phyloP scores from a whole-genome alignment of 2,329 filamentous ascomycete species.

The Hawksworthiomyces lignivorus region DNA sequence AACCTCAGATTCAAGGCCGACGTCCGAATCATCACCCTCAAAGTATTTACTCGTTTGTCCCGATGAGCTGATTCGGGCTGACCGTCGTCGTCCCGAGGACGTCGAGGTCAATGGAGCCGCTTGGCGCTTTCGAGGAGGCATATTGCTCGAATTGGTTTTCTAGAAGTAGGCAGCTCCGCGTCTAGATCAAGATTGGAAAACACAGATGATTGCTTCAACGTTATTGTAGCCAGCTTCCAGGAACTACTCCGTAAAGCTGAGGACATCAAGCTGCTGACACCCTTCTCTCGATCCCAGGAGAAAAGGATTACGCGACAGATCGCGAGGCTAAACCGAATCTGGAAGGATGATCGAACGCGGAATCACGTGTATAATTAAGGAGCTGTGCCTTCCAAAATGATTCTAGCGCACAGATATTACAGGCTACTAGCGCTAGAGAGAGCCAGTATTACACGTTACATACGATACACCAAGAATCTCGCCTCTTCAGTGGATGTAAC shows the following conservation, averaged over 20 bases:
- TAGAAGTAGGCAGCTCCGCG: no score
- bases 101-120: slow-evolving; percentile 21
- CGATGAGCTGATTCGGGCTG: slow-evolving; percentile 36
- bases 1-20: not conserved
- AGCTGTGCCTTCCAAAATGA: no score
- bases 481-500: slow-evolving; percentile 4
- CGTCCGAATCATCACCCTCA: slow-evolving; percentile 28
- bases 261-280: no score
- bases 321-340: slow-evolving; percentile 4
- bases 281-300: not conserved
- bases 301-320: slow-evolving; percentile 2
- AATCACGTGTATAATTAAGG: slow-evolving; percentile 6
- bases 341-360: slow-evolving; percentile 1
- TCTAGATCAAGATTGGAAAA: no score
- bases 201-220: no score
- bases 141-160: slow-evolving; percentile 15
- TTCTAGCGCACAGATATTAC: no score
- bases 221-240: no score
- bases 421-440: no score
- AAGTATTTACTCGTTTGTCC: slow-evolving; percentile 45
- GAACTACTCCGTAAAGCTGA: no score
- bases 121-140: slow-evolving; percentile 34
- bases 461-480: not conserved
- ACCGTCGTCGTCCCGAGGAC: slow-evolving; percentile 33
- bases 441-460: slow-evolving; percentile 9